These are phyloP conservation scores for Trichomonas gallinae DNA, from an alignment of 208 protist genomes.

Conservation along the genomic window DNA sequence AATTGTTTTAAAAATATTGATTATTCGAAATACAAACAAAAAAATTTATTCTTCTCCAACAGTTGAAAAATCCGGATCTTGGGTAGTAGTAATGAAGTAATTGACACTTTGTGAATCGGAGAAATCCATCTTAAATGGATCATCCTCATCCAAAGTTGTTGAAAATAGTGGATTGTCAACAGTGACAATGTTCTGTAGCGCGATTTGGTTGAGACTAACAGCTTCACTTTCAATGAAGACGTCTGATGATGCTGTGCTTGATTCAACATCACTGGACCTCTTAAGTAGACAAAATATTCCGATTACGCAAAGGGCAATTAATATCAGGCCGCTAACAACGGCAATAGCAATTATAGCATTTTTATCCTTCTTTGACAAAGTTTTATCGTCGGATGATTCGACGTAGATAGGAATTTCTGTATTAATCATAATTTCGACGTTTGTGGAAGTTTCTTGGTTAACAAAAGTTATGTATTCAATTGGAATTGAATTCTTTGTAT, in stretches of 20 bases:
- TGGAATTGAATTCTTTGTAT: no score
- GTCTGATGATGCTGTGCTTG: no score
- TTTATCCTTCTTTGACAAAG: not conserved
- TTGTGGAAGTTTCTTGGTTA: no score
- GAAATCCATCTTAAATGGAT: not conserved
- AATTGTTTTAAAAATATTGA: no score
- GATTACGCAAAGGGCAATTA: not conserved
- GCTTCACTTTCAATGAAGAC: not conserved
- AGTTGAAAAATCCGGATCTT: no score
- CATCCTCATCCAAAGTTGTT: not conserved
- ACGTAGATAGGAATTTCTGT: no score
- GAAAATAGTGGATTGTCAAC: not conserved
- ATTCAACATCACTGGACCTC: not conserved
- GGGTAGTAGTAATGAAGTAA: no score
- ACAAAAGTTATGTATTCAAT: no score
- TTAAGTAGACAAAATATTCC: not conserved
- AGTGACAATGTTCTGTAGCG: not conserved
- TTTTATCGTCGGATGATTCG: no score
- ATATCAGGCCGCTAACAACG: not conserved
- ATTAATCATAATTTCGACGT: no score
- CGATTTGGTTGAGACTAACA: not conserved
- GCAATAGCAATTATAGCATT: not conserved
- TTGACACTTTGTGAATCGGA: not conserved
- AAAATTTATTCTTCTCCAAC: no score
- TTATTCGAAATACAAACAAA: no score